A percentile compares a stretch with the other conserved stretches of the same genome.
Conservation (phyloP, 2,329 filamentous ascomycete genomes). For the Sarocladium kiliense region DNA sequence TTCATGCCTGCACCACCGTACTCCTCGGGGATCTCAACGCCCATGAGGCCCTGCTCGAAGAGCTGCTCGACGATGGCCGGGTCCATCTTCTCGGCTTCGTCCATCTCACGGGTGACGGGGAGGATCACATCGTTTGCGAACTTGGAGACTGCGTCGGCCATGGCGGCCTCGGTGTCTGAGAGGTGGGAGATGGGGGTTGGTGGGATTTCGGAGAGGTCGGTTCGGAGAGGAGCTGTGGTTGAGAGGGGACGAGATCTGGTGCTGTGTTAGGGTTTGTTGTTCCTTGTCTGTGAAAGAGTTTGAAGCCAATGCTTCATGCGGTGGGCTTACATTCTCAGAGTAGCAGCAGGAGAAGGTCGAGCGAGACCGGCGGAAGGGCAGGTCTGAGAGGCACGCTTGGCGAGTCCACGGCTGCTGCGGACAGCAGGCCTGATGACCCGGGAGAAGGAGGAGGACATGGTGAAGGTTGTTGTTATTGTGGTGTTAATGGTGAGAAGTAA, state of each 20-base stretch:
- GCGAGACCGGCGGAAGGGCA: not conserved
- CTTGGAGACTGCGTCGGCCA: conserved; percentile 85
- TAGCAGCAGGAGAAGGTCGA: not conserved
- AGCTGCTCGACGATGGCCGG: conserved; percentile 80
- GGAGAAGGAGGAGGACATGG: conserved; percentile 41
- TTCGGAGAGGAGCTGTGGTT: conserved; percentile 49
- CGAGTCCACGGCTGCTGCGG: conserved; percentile 35
- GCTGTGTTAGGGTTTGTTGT: not conserved
- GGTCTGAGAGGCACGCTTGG: conserved; percentile 21
- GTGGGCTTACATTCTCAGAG: conserved; percentile 19
- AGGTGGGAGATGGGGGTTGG: conserved; percentile 92
- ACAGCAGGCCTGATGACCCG: conserved; percentile 47
- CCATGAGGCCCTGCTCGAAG: conserved; percentile 97
- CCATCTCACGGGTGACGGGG: conserved; percentile 93
- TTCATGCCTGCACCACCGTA: conserved; percentile 98
- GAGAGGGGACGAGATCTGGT: conserved; percentile 48
- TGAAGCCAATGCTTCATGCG: not conserved
- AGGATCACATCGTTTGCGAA: conserved; percentile 86
- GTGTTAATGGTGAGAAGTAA: not conserved
- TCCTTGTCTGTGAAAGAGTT: not conserved
- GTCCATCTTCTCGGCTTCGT: conserved; percentile 94
- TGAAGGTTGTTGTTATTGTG: not conserved
- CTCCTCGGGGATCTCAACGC: conserved; percentile 94
- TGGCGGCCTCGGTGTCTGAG: conserved; percentile 82
- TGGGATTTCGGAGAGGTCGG: conserved; percentile 64